Percentiles rank a stretch among this genome's conserved stretches.
Evolutionary conservation across 306 rosid species (phyloP).

Genomic region (Aeschynomene evenia): DNA sequence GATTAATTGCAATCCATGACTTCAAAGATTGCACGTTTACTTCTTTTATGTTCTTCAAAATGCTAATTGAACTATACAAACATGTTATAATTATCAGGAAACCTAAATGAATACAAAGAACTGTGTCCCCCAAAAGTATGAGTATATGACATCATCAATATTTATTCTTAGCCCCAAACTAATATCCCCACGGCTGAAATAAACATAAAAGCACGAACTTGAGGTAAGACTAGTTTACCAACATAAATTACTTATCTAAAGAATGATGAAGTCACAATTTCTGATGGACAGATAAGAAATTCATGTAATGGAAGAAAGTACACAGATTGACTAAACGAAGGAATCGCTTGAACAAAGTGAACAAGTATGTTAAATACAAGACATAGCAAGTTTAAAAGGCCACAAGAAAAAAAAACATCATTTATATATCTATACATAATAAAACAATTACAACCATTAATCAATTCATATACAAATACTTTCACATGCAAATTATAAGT

Average conservation of each 20-base stretch:
- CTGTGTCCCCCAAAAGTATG: not conserved
- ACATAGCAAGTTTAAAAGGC: not conserved
- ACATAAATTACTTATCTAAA: not conserved
- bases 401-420: not conserved
- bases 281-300: not conserved
- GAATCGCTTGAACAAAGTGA: slow-evolving; percentile 28
- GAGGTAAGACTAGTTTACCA: not conserved
- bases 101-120: not conserved
- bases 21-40: not conserved
- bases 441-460: slow-evolving; percentile 15
- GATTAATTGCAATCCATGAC: not conserved
- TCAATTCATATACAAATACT: not conserved
- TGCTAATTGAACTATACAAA: not conserved
- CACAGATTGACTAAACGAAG: not conserved
- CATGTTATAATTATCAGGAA: not conserved
- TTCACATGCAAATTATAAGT: not conserved
- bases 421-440: not conserved
- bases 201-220: not conserved
- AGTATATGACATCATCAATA: not conserved
- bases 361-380: not conserved
- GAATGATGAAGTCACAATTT: not conserved
- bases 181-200: not conserved
- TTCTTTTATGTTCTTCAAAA: not conserved
- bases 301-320: not conserved
- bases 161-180: not conserved